These are phyloP conservation scores for Rhodotorula paludigena DNA, from an alignment of 768 basidiomycete genomes.

Conservation along the genomic window DNA sequence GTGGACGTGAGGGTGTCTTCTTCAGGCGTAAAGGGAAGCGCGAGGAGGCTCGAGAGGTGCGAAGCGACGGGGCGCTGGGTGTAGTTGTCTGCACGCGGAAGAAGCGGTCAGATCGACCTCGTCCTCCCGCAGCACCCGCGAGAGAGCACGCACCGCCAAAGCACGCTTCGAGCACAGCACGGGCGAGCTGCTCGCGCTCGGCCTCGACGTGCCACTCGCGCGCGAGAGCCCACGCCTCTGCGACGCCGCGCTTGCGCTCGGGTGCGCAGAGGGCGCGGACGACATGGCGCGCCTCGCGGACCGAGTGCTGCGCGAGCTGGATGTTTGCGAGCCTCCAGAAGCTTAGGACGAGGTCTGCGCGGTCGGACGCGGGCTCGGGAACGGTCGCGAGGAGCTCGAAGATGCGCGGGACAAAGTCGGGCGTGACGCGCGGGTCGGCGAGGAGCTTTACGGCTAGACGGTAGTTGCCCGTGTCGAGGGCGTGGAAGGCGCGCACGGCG, in stretches of 20 bases:
- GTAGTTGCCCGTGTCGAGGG: slow-evolving; percentile 26
- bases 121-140: too few relatives aligned
- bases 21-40: slow-evolving; percentile 16
- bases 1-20: slow-evolving; percentile 21
- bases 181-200: slow-evolving; percentile 9
- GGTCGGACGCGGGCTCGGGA: background rate
- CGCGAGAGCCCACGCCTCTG: slow-evolving; percentile 34
- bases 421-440: slow-evolving; percentile 28
- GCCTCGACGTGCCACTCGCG: slow-evolving; percentile 19
- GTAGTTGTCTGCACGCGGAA: slow-evolving; percentile 16
- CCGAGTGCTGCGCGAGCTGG: background rate
- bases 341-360: slow-evolving; percentile 19
- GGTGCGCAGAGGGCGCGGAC: slow-evolving; percentile 23
- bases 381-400: slow-evolving; percentile 13
- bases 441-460: slow-evolving; percentile 15
- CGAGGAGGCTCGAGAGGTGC: slow-evolving; percentile 27
- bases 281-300: slow-evolving; percentile 14
- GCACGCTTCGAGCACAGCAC: slow-evolving; percentile 22
- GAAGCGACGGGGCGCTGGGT: background rate
- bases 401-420: slow-evolving; percentile 32
- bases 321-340: slow-evolving; percentile 30
- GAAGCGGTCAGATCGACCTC: background rate
- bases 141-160: slow-evolving; percentile 28
- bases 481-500: slow-evolving; percentile 23
- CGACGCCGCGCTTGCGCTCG: slow-evolving; percentile 9